These are phyloP conservation scores for Lagerstroemia speciosa DNA, from an alignment of 345 rosid species.

Conservation along the genomic window DNA sequence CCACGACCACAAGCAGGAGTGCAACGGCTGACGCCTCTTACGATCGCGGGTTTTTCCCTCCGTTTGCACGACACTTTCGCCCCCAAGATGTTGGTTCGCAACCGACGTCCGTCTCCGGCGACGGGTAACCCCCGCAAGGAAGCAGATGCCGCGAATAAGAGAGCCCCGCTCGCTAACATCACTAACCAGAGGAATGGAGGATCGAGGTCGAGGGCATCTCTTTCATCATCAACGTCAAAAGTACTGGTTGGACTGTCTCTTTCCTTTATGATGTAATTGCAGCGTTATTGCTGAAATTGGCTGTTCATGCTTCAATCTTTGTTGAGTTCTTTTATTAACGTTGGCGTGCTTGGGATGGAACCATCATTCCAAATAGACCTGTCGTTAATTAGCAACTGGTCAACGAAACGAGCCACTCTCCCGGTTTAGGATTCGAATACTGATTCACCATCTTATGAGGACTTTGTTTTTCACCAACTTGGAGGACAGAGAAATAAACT, in stretches of 20 bases:
- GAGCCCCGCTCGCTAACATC: constrained; percentile 43
- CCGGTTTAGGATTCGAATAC: neutral
- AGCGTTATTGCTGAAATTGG: no score
- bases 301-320: neutral
- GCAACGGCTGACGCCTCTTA: neutral
- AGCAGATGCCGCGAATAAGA: constrained; percentile 38
- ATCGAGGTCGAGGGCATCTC: constrained; percentile 9
- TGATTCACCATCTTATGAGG: no score
- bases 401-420: neutral
- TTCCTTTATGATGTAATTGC: neutral
- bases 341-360: neutral
- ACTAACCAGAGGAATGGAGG: constrained; percentile 37
- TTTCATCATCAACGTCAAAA: constrained; percentile 18
- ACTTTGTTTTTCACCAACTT: neutral
- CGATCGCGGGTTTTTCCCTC: neutral
- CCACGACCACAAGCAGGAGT: neutral
- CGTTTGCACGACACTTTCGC: neutral
- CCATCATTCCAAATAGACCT: neutral
- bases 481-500: neutral
- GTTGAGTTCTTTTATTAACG: neutral
- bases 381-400: neutral
- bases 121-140: constrained; percentile 34
- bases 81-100: constrained; percentile 20
- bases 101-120: constrained; percentile 32
- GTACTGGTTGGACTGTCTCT: constrained; percentile 33